Percentiles rank a stretch among this genome's conserved stretches.
phyloP scores from a whole-genome alignment of 768 basidiomycete genomes.

The Suillus plorans region DNA sequence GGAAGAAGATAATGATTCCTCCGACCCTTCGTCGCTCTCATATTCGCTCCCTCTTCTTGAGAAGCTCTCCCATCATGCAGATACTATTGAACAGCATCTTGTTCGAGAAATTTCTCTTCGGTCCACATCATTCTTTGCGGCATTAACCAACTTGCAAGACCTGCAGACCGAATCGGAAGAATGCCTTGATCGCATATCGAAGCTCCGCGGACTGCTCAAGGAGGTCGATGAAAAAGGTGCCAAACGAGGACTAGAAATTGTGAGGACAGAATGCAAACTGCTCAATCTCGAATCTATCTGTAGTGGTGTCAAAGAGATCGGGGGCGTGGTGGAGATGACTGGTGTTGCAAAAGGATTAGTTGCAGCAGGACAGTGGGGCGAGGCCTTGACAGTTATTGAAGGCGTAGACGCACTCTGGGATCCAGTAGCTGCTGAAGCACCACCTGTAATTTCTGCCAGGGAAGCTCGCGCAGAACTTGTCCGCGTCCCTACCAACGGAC shows the following conservation, averaged over 20 bases:
- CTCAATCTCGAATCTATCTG: conserved; percentile 58
- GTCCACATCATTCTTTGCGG: conserved; percentile 93
- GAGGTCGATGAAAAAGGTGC: conserved; percentile 79
- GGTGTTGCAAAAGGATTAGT: conserved; percentile 71
- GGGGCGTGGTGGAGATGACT: conserved; percentile 75
- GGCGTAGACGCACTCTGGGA: conserved; percentile 63
- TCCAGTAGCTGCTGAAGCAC: conserved; percentile 9
- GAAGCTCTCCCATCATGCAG: conserved; percentile 87
- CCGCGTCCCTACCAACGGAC: conserved; percentile 17
- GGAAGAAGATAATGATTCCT: conserved; percentile 34
- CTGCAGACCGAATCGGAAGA: conserved; percentile 86
- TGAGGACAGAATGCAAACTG: conserved; percentile 62
- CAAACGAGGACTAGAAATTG: conserved; percentile 74
- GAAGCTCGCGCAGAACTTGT: conserved; percentile 10
- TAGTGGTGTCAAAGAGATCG: conserved; percentile 62
- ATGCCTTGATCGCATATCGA: conserved; percentile 74
- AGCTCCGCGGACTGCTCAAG: conserved; percentile 67
- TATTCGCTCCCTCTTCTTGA: conserved; percentile 79
- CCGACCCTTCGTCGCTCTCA: conserved; percentile 62
- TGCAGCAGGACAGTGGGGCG: conserved; percentile 84
- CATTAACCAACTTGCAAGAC: conserved; percentile 90
- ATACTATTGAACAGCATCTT: conserved; percentile 93
- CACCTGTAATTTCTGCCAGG: conserved; percentile 6
- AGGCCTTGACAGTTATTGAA: conserved; percentile 76
- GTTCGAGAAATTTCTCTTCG: conserved; percentile 89